Evolutionary conservation across 768 basidiomycete species (phyloP), one percentile per base, ranked within the genome.

Genomic region (Tricholoma terreum): DNA sequence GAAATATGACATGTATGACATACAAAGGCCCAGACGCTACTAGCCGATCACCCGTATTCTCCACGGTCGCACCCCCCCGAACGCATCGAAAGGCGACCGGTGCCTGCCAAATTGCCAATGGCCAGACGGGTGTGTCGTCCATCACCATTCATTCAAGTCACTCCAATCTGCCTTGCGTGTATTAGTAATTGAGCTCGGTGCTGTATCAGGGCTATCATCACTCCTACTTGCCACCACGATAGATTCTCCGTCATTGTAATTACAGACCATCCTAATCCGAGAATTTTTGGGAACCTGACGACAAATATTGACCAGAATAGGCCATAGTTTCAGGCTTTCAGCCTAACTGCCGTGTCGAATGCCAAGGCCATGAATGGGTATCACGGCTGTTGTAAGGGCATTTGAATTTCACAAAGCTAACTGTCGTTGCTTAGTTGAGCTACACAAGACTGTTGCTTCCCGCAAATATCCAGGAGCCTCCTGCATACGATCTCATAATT

Each of bases 11-110:
- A 21, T 52, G 48, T 27, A 36, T 38, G 59, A 50, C 50, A 21
- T 52, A 33, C 52, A 59, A 67, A 89, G 86, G 84, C 87, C 27
- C 87, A 83, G 58, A 87, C 85, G 12, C 75, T 89, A 9, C 74
- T 90, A 19, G 88, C 87, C 50, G 87, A 90, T 69, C 85, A 87
- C 59, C 74, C 89, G 3, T 90, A 89, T 67, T 89, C 85, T 36
- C 87, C 86, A 14, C 80, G 82, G 8, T 74, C 90, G 7, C 78
- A 85, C 55, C 75, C 90, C 15, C 84, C 85, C 2, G 86, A 90
- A 64, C 72, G 77, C 24, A 83, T 91, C 9, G 86, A 90, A 68
- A 68, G 78, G 54, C 77, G 78, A 0, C 64, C 82, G 5, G 65
- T 91, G 7, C 71, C 75, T 14, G 68, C 81, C 2, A 59, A 60